These are phyloP conservation scores for Picochlorum sp. DNA, from an alignment of 139 green algal species.

Conservation along the genomic window DNA sequence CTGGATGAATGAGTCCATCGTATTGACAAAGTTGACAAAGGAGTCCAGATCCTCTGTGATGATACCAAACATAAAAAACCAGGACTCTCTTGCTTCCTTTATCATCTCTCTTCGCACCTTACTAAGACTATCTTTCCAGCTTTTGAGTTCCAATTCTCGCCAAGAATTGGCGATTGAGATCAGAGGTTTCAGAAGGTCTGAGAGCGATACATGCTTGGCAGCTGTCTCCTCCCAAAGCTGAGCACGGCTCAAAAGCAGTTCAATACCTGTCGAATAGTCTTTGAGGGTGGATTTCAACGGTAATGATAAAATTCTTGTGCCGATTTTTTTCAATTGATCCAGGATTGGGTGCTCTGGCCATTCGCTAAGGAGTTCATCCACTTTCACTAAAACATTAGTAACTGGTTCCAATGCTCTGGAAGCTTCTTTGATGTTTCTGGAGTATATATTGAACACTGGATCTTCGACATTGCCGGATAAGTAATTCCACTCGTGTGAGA, in stretches of 20 bases:
- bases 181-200: conserved; percentile 48
- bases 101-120: background rate
- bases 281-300: conserved; percentile 65
- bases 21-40: conserved; percentile 18
- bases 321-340: conserved; percentile 63
- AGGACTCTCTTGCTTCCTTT: conserved; percentile 51
- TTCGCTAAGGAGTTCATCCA: conserved; percentile 73
- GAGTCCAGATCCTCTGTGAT: conserved; percentile 26
- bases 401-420: conserved; percentile 42
- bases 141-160: conserved; percentile 79
- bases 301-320: conserved; percentile 62
- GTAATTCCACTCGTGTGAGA: too few species aligned
- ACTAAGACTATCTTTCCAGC: conserved; percentile 67
- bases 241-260: conserved; percentile 81
- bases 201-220: conserved; percentile 73
- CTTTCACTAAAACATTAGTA: conserved; percentile 32
- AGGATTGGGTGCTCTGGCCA: conserved; percentile 92
- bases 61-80: conserved; percentile 90
- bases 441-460: background rate
- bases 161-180: conserved; percentile 73
- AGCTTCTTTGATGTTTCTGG: conserved; percentile 68
- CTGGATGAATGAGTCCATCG: conserved; percentile 87
- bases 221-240: conserved; percentile 93
- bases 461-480: background rate
- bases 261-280: conserved; percentile 75